Evolutionary conservation across 2,329 filamentous ascomycete species (phyloP).

Genomic region (Tolypocladium ovalisporum): DNA sequence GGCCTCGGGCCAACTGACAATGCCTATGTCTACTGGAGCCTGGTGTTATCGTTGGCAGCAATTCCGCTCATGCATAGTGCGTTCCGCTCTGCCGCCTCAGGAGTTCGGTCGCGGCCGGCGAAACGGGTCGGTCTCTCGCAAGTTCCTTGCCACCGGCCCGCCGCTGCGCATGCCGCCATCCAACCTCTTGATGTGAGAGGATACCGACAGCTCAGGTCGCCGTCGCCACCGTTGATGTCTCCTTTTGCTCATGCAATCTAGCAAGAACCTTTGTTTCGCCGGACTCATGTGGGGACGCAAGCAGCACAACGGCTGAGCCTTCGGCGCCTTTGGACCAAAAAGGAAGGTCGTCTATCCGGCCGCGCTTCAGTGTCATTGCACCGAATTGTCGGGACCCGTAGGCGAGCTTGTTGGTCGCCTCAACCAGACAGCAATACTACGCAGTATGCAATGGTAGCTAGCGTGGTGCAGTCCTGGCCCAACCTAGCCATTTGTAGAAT

Average conservation of each 20-base stretch:
- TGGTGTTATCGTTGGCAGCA: no score
- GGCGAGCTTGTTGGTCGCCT: neutral
- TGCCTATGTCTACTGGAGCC: no score
- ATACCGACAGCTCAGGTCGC: slow-evolving; percentile 5
- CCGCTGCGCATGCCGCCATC: neutral
- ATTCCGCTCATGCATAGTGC: no score
- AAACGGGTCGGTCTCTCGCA: neutral
- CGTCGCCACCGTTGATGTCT: slow-evolving; percentile 1
- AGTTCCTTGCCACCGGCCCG: neutral
- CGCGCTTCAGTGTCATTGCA: neutral
- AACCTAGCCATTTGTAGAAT: no score
- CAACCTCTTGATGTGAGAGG: slow-evolving; percentile 1
- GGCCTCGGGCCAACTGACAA: no score
- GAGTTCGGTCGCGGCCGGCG: neutral
- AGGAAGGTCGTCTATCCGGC: neutral
- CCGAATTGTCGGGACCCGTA: neutral
- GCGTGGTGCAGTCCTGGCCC: no score
- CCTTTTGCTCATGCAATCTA: neutral
- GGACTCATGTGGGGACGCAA: neutral
- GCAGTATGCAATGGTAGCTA: no score
- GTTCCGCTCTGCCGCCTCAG: neutral
- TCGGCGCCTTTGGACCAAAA: neutral
- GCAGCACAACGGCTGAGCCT: neutral
- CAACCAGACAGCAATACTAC: no score
- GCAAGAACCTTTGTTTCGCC: slow-evolving; percentile 3